Percentiles rank a stretch among this genome's conserved stretches.
These are phyloP conservation scores for Bryum argenteum DNA, from an alignment of 225 moss, liverwort and hornwort genomes.

Conservation along the genomic window DNA sequence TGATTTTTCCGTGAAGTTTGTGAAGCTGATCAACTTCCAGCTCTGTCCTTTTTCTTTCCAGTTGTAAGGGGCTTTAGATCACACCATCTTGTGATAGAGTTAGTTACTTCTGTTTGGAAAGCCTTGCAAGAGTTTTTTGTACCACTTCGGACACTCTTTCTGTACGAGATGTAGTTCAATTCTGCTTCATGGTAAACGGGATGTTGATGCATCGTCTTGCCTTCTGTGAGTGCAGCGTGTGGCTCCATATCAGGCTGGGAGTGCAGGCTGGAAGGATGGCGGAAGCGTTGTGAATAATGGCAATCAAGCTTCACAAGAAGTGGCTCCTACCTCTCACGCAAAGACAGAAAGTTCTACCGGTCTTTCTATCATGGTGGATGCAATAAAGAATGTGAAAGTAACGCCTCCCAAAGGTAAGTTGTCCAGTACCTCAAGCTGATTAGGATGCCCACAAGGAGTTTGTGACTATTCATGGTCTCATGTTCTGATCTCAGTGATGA, in stretches of 20 bases:
- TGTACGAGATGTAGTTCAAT: neutral
- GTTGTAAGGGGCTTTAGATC: conserved; percentile 11
- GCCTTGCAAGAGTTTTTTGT: neutral
- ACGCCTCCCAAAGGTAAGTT: conserved; percentile 64
- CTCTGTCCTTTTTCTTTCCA: neutral
- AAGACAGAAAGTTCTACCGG: conserved; percentile 52
- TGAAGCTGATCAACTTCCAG: conserved; percentile 3
- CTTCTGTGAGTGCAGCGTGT: conserved; percentile 60
- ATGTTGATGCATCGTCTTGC: conserved; percentile 22
- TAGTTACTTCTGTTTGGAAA: neutral
- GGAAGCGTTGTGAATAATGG: conserved; percentile 42
- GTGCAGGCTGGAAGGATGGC: conserved; percentile 48
- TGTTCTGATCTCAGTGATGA: conserved; percentile 9
- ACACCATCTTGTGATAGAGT: conserved; percentile 6
- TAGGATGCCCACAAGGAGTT: conserved; percentile 10
- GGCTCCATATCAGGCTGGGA: conserved; percentile 77
- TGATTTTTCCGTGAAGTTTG: neutral
- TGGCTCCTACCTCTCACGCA: conserved; percentile 25
- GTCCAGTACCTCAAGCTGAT: neutral
- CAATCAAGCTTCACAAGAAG: conserved; percentile 63
- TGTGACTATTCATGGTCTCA: neutral
- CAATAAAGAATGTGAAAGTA: conserved; percentile 75
- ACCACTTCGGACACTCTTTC: neutral
- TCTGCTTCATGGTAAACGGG: conserved; percentile 3
- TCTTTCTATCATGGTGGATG: conserved; percentile 59